Conservation (phyloP, 495 filamentous ascomycete genomes). For the Thermothielavioides terrestris region DNA sequence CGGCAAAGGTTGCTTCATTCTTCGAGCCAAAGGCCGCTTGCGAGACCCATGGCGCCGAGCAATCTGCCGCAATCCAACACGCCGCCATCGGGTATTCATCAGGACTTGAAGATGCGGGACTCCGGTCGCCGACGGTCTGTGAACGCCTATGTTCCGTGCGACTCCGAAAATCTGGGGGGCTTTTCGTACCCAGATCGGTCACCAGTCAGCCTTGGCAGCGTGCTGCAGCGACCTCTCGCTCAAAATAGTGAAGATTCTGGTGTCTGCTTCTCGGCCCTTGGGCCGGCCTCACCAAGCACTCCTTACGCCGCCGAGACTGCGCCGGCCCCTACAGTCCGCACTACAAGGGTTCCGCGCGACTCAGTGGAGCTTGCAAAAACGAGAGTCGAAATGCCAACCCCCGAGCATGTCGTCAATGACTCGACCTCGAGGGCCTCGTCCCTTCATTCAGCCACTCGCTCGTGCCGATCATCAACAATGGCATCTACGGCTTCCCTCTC, state of each 20-base stretch:
- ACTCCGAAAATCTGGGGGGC: neutral
- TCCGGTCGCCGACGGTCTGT: conserved; percentile 14
- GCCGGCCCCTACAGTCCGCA: neutral
- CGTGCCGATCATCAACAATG: conserved; percentile 9
- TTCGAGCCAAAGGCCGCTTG: neutral
- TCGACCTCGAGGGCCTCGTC: conserved; percentile 6
- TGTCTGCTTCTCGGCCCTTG: neutral
- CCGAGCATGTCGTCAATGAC: neutral
- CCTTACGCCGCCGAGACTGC: conserved; percentile 4
- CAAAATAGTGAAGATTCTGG: neutral
- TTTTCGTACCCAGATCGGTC: neutral
- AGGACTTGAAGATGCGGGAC: too few species aligned
- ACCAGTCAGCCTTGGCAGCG: neutral
- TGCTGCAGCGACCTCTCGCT: neutral
- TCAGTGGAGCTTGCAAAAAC: conserved; percentile 14
- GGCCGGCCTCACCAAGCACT: neutral
- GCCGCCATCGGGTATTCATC: too few species aligned
- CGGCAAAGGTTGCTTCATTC: neutral
- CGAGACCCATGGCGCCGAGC: too few species aligned
- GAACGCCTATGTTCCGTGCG: conserved; percentile 13
- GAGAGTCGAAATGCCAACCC: neutral
- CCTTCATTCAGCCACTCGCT: conserved; percentile 9
- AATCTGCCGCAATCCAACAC: too few species aligned
- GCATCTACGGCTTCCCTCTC: conserved; percentile 1
- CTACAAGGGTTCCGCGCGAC: conserved; percentile 11